Evolutionary conservation across 306 rosid genomes (phyloP).

Genomic region (Calophaca sinica): DNA sequence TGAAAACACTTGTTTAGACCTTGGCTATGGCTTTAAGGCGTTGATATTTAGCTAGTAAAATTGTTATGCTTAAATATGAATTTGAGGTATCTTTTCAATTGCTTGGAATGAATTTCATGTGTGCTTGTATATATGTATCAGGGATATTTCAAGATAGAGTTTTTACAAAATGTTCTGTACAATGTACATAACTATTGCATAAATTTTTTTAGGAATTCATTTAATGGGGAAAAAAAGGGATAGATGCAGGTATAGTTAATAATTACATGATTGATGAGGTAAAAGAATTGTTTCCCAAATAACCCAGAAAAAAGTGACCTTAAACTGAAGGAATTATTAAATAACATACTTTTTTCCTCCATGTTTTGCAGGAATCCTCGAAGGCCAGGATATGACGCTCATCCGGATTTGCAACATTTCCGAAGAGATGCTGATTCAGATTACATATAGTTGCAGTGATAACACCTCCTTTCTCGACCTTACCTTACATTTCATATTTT

Average conservation of each 20-base stretch:
- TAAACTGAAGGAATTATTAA: neutral
- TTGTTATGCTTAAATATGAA: neutral
- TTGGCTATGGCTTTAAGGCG: neutral
- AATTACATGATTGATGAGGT: neutral
- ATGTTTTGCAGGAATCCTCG: constrained; percentile 61
- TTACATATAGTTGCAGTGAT: constrained; percentile 58
- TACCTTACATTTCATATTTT: neutral
- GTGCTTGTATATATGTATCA: neutral
- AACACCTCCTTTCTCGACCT: neutral
- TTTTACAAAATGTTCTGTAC: neutral
- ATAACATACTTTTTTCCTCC: neutral
- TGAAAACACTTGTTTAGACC: neutral
- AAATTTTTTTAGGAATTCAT: neutral
- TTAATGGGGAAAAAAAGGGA: neutral
- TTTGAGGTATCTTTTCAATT: constrained; percentile 1
- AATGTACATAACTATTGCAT: constrained; percentile 10
- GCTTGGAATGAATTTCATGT: neutral
- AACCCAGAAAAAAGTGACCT: too few species aligned
- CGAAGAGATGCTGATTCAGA: constrained; percentile 74
- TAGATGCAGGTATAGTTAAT: neutral
- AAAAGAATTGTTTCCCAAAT: neutral
- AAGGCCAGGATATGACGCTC: constrained; percentile 67
- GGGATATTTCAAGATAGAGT: neutral
- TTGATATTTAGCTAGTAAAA: neutral
- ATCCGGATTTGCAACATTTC: constrained; percentile 83